Percentiles rank a stretch among this genome's conserved stretches.
phyloP scores from a whole-genome alignment of 768 basidiomycete species.

The Macrolepiota albuminosa region DNA sequence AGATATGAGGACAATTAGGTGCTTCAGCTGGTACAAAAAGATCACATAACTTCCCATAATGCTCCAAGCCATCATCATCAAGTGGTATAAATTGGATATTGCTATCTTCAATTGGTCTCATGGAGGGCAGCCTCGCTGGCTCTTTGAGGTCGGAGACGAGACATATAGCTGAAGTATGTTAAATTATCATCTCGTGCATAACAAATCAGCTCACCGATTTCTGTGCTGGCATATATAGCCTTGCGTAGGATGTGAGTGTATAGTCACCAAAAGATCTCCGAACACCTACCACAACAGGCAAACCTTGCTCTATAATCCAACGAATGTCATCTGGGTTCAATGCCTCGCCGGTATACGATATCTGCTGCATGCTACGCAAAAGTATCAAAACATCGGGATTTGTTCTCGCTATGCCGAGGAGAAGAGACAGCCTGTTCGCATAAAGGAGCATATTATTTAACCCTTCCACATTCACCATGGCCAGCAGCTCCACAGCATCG shows the following conservation, averaged over 20 bases:
- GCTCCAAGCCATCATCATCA: neutral
- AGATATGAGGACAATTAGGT: conserved; percentile 6
- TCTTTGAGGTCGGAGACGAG: conserved; percentile 8
- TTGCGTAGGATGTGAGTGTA: neutral
- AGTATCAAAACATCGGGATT: neutral
- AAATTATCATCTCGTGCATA: neutral
- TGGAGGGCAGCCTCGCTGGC: neutral
- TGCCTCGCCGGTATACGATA: conserved; percentile 5
- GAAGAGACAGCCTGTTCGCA: conserved; percentile 1
- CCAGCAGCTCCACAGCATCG: conserved; percentile 3
- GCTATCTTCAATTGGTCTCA: neutral
- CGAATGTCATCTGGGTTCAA: conserved; percentile 6
- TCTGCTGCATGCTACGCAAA: conserved; percentile 6
- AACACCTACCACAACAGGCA: conserved; percentile 6
- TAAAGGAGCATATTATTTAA: conserved; percentile 9
- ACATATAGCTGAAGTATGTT: neutral
- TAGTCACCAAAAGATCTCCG: neutral
- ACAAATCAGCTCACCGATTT: neutral
- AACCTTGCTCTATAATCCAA: conserved; percentile 1
- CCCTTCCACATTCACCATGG: conserved; percentile 3
- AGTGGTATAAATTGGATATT: neutral
- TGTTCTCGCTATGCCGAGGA: conserved; percentile 1
- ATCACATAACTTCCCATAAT: neutral
- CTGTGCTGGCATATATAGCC: conserved; percentile 8
- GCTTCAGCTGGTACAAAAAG: conserved; percentile 5